A percentile compares a stretch with the other conserved stretches of the same genome.
phyloP scores from a whole-genome alignment of 163 green algal genomes.

The Scenedesmus sp. region DNA sequence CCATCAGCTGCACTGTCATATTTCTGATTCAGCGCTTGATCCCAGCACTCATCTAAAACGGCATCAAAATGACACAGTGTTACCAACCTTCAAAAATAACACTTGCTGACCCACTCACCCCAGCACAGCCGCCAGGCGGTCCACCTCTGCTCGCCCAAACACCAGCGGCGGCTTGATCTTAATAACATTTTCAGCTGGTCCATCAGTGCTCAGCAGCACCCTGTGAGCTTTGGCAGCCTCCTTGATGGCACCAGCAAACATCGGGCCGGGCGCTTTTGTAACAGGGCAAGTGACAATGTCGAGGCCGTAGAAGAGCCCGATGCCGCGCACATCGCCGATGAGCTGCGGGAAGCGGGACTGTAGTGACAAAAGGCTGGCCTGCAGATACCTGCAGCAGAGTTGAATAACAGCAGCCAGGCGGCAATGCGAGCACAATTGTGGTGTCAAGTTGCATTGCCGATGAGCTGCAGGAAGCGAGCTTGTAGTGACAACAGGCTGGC shows the following conservation, averaged over 20 bases:
- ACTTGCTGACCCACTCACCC: slow-evolving; percentile 11
- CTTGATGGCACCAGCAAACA: slow-evolving; percentile 17
- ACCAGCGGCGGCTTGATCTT: slow-evolving; percentile 81
- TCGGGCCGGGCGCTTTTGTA: slow-evolving; percentile 19
- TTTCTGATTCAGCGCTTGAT: slow-evolving; percentile 42
- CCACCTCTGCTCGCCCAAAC: slow-evolving; percentile 62
- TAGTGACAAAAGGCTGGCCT: slow-evolving; percentile 52
- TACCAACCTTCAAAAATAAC: no score
- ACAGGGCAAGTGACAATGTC: slow-evolving; percentile 64
- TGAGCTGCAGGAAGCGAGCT: no score
- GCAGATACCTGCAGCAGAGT: slow-evolving; percentile 48
- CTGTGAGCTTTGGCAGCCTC: slow-evolving; percentile 53
- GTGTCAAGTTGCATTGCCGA: not conserved
- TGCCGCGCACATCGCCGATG: slow-evolving; percentile 81
- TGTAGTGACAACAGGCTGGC: no score
- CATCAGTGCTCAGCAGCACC: slow-evolving; percentile 84
- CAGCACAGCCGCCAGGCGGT: slow-evolving; percentile 53
- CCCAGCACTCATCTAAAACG: no score
- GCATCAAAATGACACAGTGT: no score
- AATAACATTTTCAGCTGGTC: slow-evolving; percentile 79
- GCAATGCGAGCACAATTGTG: not conserved
- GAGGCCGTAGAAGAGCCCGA: slow-evolving; percentile 82
- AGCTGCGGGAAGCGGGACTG: slow-evolving; percentile 35
- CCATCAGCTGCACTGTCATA: slow-evolving; percentile 79
- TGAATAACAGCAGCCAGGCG: not conserved